Evolutionary conservation across 306 rosid genomes (phyloP).

Genomic region (Elaeagnus macrophylla): DNA sequence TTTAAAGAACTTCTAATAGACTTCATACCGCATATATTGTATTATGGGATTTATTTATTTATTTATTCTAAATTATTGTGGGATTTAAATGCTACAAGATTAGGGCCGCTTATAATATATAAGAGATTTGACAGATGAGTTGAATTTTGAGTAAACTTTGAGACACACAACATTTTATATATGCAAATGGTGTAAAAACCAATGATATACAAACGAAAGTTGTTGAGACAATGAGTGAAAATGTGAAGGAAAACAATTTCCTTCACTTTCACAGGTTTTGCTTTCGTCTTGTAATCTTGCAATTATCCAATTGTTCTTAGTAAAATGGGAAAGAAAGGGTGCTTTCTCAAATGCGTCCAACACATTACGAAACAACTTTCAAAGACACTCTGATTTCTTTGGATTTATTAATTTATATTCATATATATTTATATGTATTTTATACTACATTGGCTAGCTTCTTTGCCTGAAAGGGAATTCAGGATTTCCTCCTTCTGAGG

Average conservation of each 20-base stretch:
- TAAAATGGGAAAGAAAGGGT: constrained; percentile 43
- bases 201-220: constrained; percentile 52
- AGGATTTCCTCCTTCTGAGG: constrained; percentile 38
- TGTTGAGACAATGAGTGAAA: constrained; percentile 31
- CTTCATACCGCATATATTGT: too few species aligned
- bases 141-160: neutral
- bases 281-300: constrained; percentile 62
- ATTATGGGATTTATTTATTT: too few species aligned
- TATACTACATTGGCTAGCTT: too few species aligned
- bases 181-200: constrained; percentile 30
- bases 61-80: too few species aligned
- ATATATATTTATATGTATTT: too few species aligned
- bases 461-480: constrained; percentile 39
- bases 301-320: constrained; percentile 48
- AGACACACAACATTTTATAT: neutral
- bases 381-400: constrained; percentile 30
- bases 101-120: neutral
- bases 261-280: constrained; percentile 21
- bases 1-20: too few species aligned
- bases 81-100: too few species aligned
- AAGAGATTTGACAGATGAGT: constrained; percentile 10
- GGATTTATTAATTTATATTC: too few species aligned
- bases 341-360: constrained; percentile 42
- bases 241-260: constrained; percentile 17
- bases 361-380: constrained; percentile 54